Conservation (phyloP, 768 basidiomycete genomes). For the Termitomyces heimii region DNA sequence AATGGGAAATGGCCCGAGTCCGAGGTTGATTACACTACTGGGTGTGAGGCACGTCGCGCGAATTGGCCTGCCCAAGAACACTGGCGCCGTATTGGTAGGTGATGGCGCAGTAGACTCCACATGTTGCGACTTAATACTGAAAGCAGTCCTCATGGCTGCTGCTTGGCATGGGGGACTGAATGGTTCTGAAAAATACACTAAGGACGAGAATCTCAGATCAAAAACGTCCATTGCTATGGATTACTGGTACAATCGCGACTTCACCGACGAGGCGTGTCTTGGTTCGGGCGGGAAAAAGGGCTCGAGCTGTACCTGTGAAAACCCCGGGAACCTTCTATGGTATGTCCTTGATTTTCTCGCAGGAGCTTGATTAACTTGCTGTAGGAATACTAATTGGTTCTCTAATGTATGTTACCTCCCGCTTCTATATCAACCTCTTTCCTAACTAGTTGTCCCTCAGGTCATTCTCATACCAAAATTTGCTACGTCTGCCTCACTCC, state of each 20-base stretch:
- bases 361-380: not conserved
- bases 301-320: slow-evolving; percentile 41
- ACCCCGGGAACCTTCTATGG: slow-evolving; percentile 28
- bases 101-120: not conserved
- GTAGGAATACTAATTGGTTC: slow-evolving; percentile 51
- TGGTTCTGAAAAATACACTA: slow-evolving; percentile 29
- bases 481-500: slow-evolving; percentile 42
- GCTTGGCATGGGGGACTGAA: slow-evolving; percentile 45
- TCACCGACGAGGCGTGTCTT: slow-evolving; percentile 37
- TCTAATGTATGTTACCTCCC: slow-evolving; percentile 28
- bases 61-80: slow-evolving; percentile 56
- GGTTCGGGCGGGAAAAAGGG: slow-evolving; percentile 33
- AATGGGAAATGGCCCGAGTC: slow-evolving; percentile 37
- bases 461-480: slow-evolving; percentile 46
- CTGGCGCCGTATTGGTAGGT: slow-evolving; percentile 39
- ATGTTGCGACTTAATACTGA: not conserved
- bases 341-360: slow-evolving; percentile 10
- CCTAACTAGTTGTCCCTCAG: slow-evolving; percentile 17
- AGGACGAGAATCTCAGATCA: slow-evolving; percentile 24
- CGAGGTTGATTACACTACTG: slow-evolving; percentile 43
- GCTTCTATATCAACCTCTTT: not conserved
- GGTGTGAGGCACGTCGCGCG: slow-evolving; percentile 43
- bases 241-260: slow-evolving; percentile 49
- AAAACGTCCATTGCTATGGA: slow-evolving; percentile 37
- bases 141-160: slow-evolving; percentile 38